A percentile compares a stretch with the other conserved stretches of the same genome.
Evolutionary conservation across 768 basidiomycete species (phyloP).

Genomic region (Sarcodon aspratus): DNA sequence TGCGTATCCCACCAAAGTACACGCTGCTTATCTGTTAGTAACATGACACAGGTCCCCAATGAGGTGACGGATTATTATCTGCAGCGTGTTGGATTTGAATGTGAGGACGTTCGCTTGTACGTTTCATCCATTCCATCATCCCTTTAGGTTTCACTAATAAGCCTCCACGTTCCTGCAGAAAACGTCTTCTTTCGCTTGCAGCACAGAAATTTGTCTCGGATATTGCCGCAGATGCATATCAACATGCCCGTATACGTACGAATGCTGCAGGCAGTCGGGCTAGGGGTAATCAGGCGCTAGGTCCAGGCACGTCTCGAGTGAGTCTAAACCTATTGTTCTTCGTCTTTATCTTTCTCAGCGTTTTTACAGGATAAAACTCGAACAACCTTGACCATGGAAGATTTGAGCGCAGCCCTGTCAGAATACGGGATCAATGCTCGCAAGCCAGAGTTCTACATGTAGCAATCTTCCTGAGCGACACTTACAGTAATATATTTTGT

Average conservation of each 20-base stretch:
- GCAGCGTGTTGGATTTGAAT: conserved; percentile 92
- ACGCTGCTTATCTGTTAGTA: background rate
- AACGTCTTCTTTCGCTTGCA: conserved; percentile 87
- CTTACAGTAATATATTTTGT: background rate
- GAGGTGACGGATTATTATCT: conserved; percentile 98
- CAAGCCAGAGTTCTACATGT: conserved; percentile 92
- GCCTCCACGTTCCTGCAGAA: conserved; percentile 33
- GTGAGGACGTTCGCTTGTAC: conserved; percentile 86
- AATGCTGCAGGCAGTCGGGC: conserved; percentile 71
- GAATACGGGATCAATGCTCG: conserved; percentile 94
- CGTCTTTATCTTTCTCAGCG: background rate
- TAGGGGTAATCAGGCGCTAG: conserved; percentile 46
- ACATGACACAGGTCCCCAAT: conserved; percentile 67
- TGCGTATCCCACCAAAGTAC: conserved; percentile 23
- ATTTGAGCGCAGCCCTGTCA: conserved; percentile 82
- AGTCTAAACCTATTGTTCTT: conserved; percentile 8
- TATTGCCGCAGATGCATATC: conserved; percentile 92
- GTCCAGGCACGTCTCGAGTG: conserved; percentile 57
- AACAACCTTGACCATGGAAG: conserved; percentile 96
- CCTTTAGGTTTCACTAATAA: conserved; percentile 3
- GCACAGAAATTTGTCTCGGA: conserved; percentile 98
- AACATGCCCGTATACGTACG: conserved; percentile 92
- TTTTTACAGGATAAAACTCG: conserved; percentile 69
- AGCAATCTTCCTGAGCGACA: background rate
- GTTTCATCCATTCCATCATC: conserved; percentile 14